Base-by-base conservation (phyloP, 441 rosid genomes). In the Euphorbia schlechtendalii region DNA sequence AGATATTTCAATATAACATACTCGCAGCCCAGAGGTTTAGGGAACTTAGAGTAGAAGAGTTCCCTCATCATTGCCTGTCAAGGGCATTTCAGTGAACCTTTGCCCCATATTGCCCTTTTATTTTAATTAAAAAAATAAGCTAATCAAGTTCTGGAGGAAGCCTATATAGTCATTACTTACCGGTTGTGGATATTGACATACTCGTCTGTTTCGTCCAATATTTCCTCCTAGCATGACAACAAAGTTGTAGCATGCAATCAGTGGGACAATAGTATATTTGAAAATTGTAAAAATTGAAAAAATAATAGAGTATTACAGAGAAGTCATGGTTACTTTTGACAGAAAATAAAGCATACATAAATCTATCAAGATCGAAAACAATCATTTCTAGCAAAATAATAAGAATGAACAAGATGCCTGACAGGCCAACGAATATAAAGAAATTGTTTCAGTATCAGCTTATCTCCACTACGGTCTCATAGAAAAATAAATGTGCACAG, bases 121-220 rank as follows among this genome's bases (percentile, higher is more conserved):
- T n/a, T n/a, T n/a, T n/a, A n/a, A n/a, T n/a, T n/a, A n/a, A n/a
- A n/a, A n/a, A n/a, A n/a, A n/a, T n/a, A n/a, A n/a, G n/a, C n/a
- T n/a, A n/a, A n/a, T n/a, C n/a, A n/a, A n/a, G n/a, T n/a, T n/a
- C n/a, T n/a, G n/a, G n/a, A n/a, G n/a, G n/a, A n/a, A n/a, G n/a
- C n/a, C n/a, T n/a, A n/a, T n/a, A n/a, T 30, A 52, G 24, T 28
- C 18, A 32, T 18, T 61, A 61, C 68, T 59, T 56, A 66, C 75
- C 59, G 55, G 72, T 80, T 80, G 62, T 80, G 81, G 64, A 80
- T 80, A 63, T 80, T 80, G 45, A 80, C 76, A 38, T 80, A 78
- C 64, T 78, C 82, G 24, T 78, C 82, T 22, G 82, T 78, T 68
- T 78, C 82, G 60, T 78, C 82, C 73, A 78, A 69, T 65, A 78